Base-by-base conservation (phyloP, 2,329 filamentous ascomycete species). In the Exophiala dermatitidis region DNA sequence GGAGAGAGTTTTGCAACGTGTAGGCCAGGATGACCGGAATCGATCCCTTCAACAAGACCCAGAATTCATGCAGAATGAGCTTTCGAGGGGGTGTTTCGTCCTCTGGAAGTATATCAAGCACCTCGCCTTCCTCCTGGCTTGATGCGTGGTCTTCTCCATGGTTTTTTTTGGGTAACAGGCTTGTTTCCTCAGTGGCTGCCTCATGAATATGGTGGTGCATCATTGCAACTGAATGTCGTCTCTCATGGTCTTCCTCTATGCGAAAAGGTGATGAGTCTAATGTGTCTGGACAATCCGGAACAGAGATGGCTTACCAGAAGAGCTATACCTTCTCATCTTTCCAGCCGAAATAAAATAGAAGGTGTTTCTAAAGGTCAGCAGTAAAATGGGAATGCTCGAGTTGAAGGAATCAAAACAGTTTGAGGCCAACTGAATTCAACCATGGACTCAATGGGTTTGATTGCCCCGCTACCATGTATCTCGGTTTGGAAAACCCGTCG, bases 1-100 rank as follows among this genome's bases (percentile, higher is more conserved):
- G 89, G 0, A 95, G 73, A 3, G 85, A 90, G 67, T 91, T 94
- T 50, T 95, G 89, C 3, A 95, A 75, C 5, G 85, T 85, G 68
- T 95, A 95, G 54, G 88, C 88, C 36, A 95, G 66, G 56, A 94
- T 90, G 2, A 94, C 85, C 0, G 88, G 88, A 0, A 88, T 68
- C 0, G 87, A 87, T 28, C 81, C 81, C 62, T 80, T 83, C 36
- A 86, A 69, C 1, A 93, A 72, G 4, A 88, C 70, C 73, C 79
- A 79, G 60, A 87, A 82, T 67, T 93, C 87, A 28, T 69, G 64
- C 3, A 76, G 60, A 9, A 79, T 62, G 28, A 73, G 68, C 47
- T 69, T 67, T 12, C 64, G 66, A 19, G 62, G 65, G 2, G 70
- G 66, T 8, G 60, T 63, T 26, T 52, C 55, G 31, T 60, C 57